phyloP scores from a whole-genome alignment of 2,329 filamentous ascomycete species.

The Elsinoe arachidis region DNA sequence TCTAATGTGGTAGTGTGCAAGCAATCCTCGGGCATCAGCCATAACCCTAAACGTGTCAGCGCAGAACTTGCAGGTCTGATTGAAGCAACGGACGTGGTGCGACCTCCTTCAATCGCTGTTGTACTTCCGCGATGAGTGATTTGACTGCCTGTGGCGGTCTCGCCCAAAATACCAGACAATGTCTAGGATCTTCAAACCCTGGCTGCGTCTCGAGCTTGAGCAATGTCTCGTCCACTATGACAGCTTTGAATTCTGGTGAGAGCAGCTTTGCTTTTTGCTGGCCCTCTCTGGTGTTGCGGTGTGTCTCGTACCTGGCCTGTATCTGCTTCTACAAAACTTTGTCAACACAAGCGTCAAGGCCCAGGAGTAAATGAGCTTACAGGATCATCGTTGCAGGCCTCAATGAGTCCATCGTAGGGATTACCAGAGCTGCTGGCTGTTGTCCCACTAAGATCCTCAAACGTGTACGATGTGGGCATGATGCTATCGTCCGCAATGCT shows the following conservation, averaged over 20 bases:
- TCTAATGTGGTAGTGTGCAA: constrained; percentile 85
- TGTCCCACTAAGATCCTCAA: constrained; percentile 28
- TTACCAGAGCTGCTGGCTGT: constrained; percentile 45
- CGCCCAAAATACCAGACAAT: constrained; percentile 85
- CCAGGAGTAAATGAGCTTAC: constrained; percentile 39
- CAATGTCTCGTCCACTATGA: constrained; percentile 69
- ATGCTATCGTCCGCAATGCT: not conserved
- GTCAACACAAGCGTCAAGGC: not conserved
- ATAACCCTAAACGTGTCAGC: constrained; percentile 50
- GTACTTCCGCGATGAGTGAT: constrained; percentile 58
- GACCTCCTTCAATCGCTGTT: constrained; percentile 53
- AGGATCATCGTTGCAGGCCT: constrained; percentile 55
- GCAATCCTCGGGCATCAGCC: constrained; percentile 71
- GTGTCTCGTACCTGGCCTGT: constrained; percentile 62
- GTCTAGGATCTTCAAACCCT: constrained; percentile 62
- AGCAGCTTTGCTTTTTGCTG: constrained; percentile 71
- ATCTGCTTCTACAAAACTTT: constrained; percentile 48
- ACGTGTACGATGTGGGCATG: constrained; percentile 30
- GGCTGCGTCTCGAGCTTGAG: constrained; percentile 60
- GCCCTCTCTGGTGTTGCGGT: constrained; percentile 65
- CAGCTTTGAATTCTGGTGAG: constrained; percentile 55
- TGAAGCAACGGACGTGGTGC: constrained; percentile 57
- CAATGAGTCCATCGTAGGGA: constrained; percentile 67
- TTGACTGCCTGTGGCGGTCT: constrained; percentile 66
- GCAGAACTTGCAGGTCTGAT: not conserved